Evolutionary conservation across 257 asterid species (phyloP), one percentile per base, ranked within the genome.

Genomic region (Rubia yunnanensis): DNA sequence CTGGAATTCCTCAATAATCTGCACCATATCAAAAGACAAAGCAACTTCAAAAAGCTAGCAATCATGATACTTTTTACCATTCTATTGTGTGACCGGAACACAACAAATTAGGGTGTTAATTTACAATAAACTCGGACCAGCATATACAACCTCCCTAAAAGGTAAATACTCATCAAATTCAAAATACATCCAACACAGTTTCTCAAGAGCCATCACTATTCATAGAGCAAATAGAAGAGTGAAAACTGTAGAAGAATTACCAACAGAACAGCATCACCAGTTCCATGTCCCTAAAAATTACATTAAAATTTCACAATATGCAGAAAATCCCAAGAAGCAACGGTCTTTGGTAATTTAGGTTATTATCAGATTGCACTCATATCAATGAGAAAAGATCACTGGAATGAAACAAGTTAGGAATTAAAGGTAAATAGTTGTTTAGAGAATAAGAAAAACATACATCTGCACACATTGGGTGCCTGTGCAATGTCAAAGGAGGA

Each of bases 381-480:
- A 5, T 39, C 28, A 13, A 34, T 7, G 26, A 50, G 50, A 1
- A 7, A 48, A 52, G 9, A 9, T 5, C 11, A 28, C 15, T 48
- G 38, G n/a, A 8, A 27, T 17, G 15, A 15, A 46, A 28, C 32
- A 60, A 32, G 26, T 34, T 39, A 13, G 38, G 60, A 60, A 50
- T 10, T 8, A 35, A 49, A 55, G 15, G n/a, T 69, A 34, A 27
- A 41, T 53, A 48, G 22, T 14, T 14, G 64, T 49, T 10, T 6
- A 49, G 49, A 69, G 18, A 36, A 44, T 52, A 46, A 10, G 34
- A 31, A 53, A 31, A 70, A 72, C 95, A 73, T 81, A 83, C 95
- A 65, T 87, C 86, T 50, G 88, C 89, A 76, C 95, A 87, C 85
- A 85, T 79, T n/a, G 84, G 92, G 73, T 87, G 95, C 68, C 84